Percentiles rank a stretch among this genome's conserved stretches.
Evolutionary conservation across 2,329 filamentous ascomycete genomes (phyloP).

Genomic region (Hyphodiscus sp.): DNA sequence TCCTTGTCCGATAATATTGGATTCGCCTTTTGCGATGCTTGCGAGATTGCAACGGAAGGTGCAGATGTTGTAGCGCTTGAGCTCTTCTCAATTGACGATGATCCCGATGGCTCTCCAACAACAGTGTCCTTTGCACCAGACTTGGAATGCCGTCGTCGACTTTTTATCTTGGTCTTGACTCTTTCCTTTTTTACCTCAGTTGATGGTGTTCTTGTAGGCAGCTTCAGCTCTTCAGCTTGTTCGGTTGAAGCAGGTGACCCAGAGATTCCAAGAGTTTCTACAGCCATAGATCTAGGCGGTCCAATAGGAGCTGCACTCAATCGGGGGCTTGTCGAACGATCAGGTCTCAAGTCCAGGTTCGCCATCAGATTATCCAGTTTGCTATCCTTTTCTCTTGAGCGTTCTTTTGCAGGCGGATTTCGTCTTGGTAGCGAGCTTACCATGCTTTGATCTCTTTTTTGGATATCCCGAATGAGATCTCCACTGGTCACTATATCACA

Average conservation of each 20-base stretch:
- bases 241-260: constrained; percentile 15
- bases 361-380: constrained; percentile 25
- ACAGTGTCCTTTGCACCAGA: constrained; percentile 8
- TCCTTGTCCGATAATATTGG: background rate
- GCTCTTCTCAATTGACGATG: constrained; percentile 2
- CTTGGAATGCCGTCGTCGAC: constrained; percentile 22
- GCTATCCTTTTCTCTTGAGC: constrained; percentile 5
- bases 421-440: constrained; percentile 11
- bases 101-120: background rate
- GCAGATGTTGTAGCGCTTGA: constrained; percentile 10
- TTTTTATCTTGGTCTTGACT: constrained; percentile 27
- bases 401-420: constrained; percentile 13
- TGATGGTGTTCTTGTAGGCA: constrained; percentile 5
- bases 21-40: background rate
- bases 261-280: constrained; percentile 13
- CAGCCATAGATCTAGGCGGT: constrained; percentile 5
- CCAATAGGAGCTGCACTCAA: constrained; percentile 12
- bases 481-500: constrained; percentile 27
- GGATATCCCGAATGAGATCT: constrained; percentile 22
- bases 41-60: constrained; percentile 9
- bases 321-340: background rate
- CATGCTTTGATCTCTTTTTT: constrained; percentile 14
- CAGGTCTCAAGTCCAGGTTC: constrained; percentile 17
- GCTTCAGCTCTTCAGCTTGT: constrained; percentile 1
- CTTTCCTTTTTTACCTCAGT: constrained; percentile 21